Percentiles rank a stretch among this genome's conserved stretches.
phyloP scores from a whole-genome alignment of 768 basidiomycete species.

The Vararia minispora region DNA sequence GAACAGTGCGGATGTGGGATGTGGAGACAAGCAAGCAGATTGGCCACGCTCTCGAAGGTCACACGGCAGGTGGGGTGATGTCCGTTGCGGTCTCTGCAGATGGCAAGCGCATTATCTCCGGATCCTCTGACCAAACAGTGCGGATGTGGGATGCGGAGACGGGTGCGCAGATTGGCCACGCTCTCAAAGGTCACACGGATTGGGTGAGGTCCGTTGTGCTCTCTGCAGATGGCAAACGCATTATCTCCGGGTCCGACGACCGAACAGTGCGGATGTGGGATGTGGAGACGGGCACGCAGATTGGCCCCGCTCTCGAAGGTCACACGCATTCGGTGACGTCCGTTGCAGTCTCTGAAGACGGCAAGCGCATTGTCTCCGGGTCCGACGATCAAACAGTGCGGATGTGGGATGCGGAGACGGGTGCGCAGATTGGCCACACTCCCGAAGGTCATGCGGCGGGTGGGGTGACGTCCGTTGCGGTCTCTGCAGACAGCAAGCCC shows the following conservation, averaged over 20 bases:
- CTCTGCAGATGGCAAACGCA: constrained; percentile 2
- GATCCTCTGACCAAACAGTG: constrained; percentile 32
- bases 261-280: constrained; percentile 6
- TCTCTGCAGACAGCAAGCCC: constrained; percentile 10
- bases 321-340: constrained; percentile 5
- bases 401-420: background rate
- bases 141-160: constrained; percentile 17
- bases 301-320: background rate
- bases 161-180: background rate
- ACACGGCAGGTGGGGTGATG: background rate
- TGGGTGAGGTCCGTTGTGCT: constrained; percentile 6
- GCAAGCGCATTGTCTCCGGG: constrained; percentile 17
- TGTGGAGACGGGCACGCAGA: background rate
- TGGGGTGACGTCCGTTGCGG: constrained; percentile 9
- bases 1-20: constrained; percentile 40
- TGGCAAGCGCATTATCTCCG: constrained; percentile 22
- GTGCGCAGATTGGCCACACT: background rate
- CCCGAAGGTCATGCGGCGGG: too few species aligned
- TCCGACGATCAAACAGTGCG: constrained; percentile 21
- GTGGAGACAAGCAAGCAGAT: too few species aligned
- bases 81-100: constrained; percentile 4
- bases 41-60: too few species aligned
- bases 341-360: constrained; percentile 14
- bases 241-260: constrained; percentile 1
- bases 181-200: constrained; percentile 4